Base-by-base conservation (phyloP, 2,329 filamentous ascomycete genomes). In the Fusarium temperatum region DNA sequence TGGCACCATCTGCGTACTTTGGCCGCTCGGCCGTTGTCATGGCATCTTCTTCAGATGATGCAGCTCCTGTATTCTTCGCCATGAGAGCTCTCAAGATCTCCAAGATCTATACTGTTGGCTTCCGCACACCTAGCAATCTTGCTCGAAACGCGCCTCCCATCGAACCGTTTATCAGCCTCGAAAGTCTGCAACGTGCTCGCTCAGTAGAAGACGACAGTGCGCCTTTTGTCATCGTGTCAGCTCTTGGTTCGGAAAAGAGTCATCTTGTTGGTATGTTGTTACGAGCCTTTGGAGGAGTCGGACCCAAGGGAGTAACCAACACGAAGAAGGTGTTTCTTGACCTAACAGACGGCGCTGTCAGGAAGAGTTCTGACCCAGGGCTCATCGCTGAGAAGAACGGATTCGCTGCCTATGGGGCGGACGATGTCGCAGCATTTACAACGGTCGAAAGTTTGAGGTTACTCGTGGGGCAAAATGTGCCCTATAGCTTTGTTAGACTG, bases 31-130 rank as follows among this genome's bases (percentile, higher is more conserved):
- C 93, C 6, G 89, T 97, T 50, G 89, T 97, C 20, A 84, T 97
- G 17, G 93, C 93, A 14, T 91, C 89, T 24, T 90, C 89, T 1
- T 89, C 93, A 47, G 90, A 93, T 63, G 93, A 96, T 75, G 94
- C 94, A 9, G 92, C 93, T 5, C 91, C 93, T 2, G 89, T 92
- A 4, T 91, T 97, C 70, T 97, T 94, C 77, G 94, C 94, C 0
- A 85, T 97, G 67, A 91, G 91, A 75, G 93, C 91, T 44, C 87
- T 97, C 35, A 90, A 90, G 60, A 90, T 96, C 58, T 91, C 92
- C 41, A 92, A 94, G 64, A 92, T 97, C 44, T 95, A 95, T 81
- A 96, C 94, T 0, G 93, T 96, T 50, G 94, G 94, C 3, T 96
- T 97, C 84, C 91, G 89, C 78, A 91, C 89, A 70, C 82, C 89